Evolutionary conservation across 257 asterid genomes (phyloP).

Genomic region (Galeopsis tetrahit): DNA sequence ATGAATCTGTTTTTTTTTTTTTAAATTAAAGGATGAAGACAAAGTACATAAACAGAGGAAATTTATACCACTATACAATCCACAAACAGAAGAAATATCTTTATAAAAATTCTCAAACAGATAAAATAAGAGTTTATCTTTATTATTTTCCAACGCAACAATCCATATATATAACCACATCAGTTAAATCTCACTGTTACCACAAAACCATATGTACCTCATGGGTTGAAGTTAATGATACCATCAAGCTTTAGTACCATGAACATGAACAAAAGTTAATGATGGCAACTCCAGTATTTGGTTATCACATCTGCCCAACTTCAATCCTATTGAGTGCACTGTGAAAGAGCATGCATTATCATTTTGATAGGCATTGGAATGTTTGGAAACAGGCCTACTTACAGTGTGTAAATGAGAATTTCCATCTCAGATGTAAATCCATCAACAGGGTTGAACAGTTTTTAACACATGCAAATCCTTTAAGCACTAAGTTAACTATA

Average conservation of each 20-base stretch:
- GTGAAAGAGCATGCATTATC: background rate
- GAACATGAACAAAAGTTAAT: background rate
- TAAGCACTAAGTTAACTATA: background rate
- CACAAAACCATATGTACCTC: slow-evolving; percentile 7
- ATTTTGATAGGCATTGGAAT: background rate
- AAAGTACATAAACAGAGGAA: slow-evolving; percentile 11
- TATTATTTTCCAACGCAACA: background rate
- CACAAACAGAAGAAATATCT: background rate
- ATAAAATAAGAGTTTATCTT: background rate
- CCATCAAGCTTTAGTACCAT: background rate
- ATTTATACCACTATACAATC: background rate
- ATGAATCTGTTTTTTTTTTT: background rate
- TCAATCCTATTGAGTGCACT: slow-evolving; percentile 5
- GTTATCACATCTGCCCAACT: slow-evolving; percentile 6
- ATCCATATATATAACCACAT: background rate
- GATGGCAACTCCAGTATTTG: slow-evolving; percentile 3
- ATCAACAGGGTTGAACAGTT: slow-evolving; percentile 23
- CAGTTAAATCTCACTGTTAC: background rate
- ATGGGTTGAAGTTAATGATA: background rate
- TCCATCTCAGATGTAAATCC: background rate
- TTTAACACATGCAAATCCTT: background rate
- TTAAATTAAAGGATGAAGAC: background rate
- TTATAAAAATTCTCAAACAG: slow-evolving; percentile 11
- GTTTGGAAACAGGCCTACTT: background rate
- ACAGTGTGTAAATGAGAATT: background rate